Percentiles rank a stretch among this genome's conserved stretches.
Evolutionary conservation across 352 stramenopile genomes (phyloP).

Genomic region (Phytophthora vignae): DNA sequence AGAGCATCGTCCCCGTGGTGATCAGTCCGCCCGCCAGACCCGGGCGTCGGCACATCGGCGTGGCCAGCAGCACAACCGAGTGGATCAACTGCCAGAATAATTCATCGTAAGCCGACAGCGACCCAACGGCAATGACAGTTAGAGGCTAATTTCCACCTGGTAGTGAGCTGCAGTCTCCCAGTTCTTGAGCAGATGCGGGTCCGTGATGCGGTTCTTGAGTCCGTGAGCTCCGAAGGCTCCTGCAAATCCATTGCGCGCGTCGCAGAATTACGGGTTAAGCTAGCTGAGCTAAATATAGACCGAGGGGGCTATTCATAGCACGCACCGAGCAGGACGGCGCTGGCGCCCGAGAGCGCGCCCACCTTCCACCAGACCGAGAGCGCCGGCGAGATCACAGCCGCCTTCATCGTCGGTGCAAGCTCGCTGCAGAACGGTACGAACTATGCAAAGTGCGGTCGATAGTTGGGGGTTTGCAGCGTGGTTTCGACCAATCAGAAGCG

Average conservation of each 20-base stretch:
- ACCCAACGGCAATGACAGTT: background rate
- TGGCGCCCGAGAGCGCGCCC: conserved; percentile 72
- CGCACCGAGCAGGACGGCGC: conserved; percentile 64
- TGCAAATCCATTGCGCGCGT: conserved; percentile 28
- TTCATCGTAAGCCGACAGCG: background rate
- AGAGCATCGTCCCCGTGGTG: conserved; percentile 69
- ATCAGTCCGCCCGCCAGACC: conserved; percentile 66
- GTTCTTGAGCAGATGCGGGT: conserved; percentile 86
- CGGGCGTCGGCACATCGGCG: conserved; percentile 69
- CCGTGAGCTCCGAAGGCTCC: conserved; percentile 84
- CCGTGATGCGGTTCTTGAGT: conserved; percentile 69
- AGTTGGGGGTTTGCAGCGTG: conserved; percentile 11
- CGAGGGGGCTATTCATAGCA: conserved; percentile 5
- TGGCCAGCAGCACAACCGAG: conserved; percentile 76
- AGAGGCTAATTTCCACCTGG: conserved; percentile 34
- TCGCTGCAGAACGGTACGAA: no score
- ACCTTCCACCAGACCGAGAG: conserved; percentile 85
- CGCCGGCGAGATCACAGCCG: conserved; percentile 63
- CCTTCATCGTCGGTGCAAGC: conserved; percentile 46
- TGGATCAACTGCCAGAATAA: conserved; percentile 56
- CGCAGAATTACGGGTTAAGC: conserved; percentile 4
- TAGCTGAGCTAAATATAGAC: background rate
- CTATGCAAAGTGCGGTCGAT: no score
- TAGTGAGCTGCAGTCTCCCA: conserved; percentile 87
- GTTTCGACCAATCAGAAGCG: conserved; percentile 29